A percentile compares a stretch with the other conserved stretches of the same genome.
Conservation (phyloP, 1,284 basidiomycete genomes). For the Cutaneotrichosporon cavernicola region DNA sequence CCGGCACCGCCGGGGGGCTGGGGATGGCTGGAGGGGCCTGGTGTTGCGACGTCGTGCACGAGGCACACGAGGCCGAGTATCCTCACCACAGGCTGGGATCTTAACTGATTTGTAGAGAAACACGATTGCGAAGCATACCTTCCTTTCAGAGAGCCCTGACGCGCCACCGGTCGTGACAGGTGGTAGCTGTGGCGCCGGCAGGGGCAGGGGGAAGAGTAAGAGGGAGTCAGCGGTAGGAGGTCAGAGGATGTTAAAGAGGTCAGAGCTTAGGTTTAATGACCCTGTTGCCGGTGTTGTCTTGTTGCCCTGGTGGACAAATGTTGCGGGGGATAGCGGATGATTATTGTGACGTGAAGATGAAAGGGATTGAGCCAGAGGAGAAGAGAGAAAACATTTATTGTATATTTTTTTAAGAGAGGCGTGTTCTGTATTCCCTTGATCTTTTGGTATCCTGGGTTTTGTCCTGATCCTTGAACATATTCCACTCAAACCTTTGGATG, state of each 20-base stretch:
- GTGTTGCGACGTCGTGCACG: neutral
- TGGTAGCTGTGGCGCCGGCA: neutral
- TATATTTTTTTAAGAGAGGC: no score
- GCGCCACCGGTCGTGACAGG: neutral
- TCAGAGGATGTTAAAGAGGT: neutral
- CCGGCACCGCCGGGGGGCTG: neutral
- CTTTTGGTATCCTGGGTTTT: neutral
- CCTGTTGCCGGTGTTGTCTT: no score
- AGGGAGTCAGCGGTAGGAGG: neutral
- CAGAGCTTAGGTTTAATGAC: neutral
- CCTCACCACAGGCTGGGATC: neutral
- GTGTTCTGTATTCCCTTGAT: no score
- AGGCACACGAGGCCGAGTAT: neutral
- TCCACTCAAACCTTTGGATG: neutral
- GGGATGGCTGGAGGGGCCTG: neutral
- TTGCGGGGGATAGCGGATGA: neutral
- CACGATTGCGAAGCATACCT: constrained; percentile 2
- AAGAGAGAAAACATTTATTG: no score
- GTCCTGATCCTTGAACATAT: neutral
- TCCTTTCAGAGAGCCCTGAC: neutral
- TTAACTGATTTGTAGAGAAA: neutral
- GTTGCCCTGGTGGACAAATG: neutral
- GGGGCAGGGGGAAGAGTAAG: neutral
- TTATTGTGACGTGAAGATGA: neutral
- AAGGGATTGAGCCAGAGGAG: neutral